Evolutionary conservation across 2,329 filamentous ascomycete genomes (phyloP).

Genomic region (Arthrinium phaeospermum): DNA sequence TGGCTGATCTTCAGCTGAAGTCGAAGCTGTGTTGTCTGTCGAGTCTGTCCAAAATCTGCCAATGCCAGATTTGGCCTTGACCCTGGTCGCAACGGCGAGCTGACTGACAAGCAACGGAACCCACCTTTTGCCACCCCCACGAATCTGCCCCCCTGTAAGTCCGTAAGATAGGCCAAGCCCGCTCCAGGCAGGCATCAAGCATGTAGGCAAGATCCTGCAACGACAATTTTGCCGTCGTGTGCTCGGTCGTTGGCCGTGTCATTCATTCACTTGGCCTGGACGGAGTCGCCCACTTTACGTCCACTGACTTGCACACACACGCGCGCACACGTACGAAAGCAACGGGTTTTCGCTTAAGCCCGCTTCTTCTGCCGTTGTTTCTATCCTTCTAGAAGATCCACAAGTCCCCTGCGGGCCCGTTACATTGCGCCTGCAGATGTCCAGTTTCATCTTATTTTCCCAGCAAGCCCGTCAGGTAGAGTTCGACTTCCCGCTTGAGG

Average conservation of each 20-base stretch:
- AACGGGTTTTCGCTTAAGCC: background rate
- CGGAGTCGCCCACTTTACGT: too few relatives aligned
- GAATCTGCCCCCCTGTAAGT: background rate
- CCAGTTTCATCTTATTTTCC: slow-evolving; percentile 1
- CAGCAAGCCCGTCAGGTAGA: background rate
- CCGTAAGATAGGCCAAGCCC: background rate
- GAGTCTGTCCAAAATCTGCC: background rate
- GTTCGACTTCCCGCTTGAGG: background rate
- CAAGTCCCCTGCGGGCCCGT: background rate
- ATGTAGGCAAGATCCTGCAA: background rate
- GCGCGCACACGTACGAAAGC: background rate
- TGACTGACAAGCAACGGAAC: background rate
- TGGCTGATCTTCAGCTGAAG: background rate
- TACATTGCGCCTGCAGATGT: background rate
- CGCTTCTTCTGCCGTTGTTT: background rate
- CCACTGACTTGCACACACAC: too few relatives aligned
- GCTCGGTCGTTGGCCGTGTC: background rate
- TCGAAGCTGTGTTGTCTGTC: background rate
- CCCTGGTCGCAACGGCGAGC: background rate
- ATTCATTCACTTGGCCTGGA: background rate
- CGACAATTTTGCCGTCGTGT: background rate
- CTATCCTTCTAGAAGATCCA: slow-evolving; percentile 4
- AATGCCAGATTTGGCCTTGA: background rate
- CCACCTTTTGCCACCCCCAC: background rate
- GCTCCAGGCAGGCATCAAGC: background rate